Base-by-base conservation (phyloP, 1,284 basidiomycete species). In the Ceratobasidium sp. region DNA sequence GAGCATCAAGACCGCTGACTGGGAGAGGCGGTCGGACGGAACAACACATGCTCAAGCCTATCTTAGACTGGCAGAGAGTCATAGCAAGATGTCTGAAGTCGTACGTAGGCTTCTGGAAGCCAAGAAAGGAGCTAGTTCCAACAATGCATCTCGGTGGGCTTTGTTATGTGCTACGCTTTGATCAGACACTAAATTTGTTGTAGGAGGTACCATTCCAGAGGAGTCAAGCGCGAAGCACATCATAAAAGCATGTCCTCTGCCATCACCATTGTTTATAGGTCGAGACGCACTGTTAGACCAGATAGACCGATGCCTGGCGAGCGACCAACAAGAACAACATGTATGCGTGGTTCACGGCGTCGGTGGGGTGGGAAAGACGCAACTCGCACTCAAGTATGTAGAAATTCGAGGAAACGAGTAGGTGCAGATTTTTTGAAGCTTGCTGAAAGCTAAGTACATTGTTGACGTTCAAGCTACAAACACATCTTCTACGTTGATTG, bases 311-410 rank as follows among this genome's bases (percentile, higher is more conserved):
- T 68, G 35, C 26, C 6, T 68, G 3, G 33, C n/a, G 2, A n/a
- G 23, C 23, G 53, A 13, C 3, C 3, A 2, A 7, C 17, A n/a
- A 3, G 33, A 23, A 33, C 51, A 20, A 1, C 31, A 31, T 8
- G 51, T 68, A 10, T 68, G 28, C 33, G 66, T 68, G 3, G 1
- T 68, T 7, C 39, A 56, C 42, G 66, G 66, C 15, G 31, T 56
- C 10, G 66, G 66, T 13, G 66, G 66, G 5, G 49, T 23, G 3
- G 66, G 66, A 11, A 68, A 68, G 39, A 68, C 66, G 10, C 66
- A 68, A 37, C 13, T 56, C 1, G 66, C 51, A 31, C 51, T 68
- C 15, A 33, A 68, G 20, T 37, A 13, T 23, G 42, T 65, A 3
- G 63, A 65, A 26, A 37, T 23, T 13, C 15, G 28, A 8, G 6